These are phyloP conservation scores for Tolypocladium sp. DNA, from an alignment of 2,329 filamentous ascomycete species.

Conservation along the genomic window DNA sequence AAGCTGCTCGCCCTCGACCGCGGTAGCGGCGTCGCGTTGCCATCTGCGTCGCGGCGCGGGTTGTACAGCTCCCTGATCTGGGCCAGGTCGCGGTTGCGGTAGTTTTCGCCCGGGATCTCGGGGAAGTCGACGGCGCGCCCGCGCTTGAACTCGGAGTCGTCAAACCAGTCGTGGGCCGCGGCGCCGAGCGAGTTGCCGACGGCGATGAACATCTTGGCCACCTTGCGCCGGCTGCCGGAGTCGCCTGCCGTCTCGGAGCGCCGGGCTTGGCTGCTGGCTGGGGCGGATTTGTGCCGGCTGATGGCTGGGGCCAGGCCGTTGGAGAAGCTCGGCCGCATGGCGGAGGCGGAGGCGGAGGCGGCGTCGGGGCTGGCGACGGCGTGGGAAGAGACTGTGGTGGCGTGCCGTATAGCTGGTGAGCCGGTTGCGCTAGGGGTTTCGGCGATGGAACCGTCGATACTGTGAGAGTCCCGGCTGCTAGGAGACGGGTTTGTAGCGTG, in stretches of 20 bases:
- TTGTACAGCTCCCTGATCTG: constrained; percentile 32
- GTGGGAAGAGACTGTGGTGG: neutral
- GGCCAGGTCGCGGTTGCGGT: constrained; percentile 15
- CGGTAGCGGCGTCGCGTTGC: constrained; percentile 16
- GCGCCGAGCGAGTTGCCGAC: constrained; percentile 37
- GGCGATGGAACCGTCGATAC: neutral
- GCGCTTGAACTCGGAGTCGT: constrained; percentile 37
- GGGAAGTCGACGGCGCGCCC: constrained; percentile 42
- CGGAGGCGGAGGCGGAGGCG: neutral
- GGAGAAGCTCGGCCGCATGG: neutral
- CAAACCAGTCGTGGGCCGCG: constrained; percentile 35
- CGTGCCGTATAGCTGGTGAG: neutral
- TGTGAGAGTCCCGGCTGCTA: neutral
- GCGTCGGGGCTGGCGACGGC: neutral
- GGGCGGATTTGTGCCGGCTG: neutral
- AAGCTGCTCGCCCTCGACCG: constrained; percentile 29
- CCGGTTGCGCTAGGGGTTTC: neutral
- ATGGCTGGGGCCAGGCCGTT: neutral
- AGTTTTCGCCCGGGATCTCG: constrained; percentile 42
- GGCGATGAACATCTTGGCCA: constrained; percentile 32
- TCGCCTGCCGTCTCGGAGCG: constrained; percentile 3
- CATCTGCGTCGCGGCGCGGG: constrained; percentile 19
- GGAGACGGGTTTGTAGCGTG: neutral
- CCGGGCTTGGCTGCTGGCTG: neutral
- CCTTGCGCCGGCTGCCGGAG: constrained; percentile 25